Evolutionary conservation across 2,329 filamentous ascomycete species (phyloP).

Genomic region (Fusarium protoensiforme): DNA sequence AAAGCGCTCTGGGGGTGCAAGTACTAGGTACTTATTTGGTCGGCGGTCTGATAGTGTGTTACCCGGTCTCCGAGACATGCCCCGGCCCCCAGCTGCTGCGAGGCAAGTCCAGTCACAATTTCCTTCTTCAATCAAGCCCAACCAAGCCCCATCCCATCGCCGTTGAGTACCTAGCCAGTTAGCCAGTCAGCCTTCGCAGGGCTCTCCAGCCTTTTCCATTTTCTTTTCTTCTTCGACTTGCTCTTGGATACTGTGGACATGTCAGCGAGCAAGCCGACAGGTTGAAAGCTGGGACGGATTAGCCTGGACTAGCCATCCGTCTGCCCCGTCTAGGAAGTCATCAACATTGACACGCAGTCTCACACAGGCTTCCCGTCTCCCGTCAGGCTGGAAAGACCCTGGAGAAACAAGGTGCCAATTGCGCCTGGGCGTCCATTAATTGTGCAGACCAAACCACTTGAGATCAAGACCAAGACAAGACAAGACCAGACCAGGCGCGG

Average conservation of each 20-base stretch:
- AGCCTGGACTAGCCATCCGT: background rate
- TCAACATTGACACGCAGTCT: conserved; percentile 21
- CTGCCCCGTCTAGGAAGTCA: conserved; percentile 27
- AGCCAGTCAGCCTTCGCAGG: background rate
- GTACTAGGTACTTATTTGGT: conserved; percentile 28
- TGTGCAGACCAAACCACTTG: conserved; percentile 25
- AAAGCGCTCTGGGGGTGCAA: no score
- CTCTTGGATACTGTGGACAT: background rate
- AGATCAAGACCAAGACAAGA: background rate
- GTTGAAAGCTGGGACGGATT: conserved; percentile 19
- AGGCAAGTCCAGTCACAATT: conserved; percentile 32
- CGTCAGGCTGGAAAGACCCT: background rate
- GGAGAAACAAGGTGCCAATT: conserved; percentile 14
- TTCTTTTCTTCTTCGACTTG: conserved; percentile 10
- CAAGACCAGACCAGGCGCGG: background rate
- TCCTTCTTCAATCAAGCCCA: conserved; percentile 14
- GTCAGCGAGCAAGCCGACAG: conserved; percentile 28
- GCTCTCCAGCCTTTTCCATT: conserved; percentile 32
- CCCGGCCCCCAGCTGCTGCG: conserved; percentile 3
- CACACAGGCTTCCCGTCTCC: background rate
- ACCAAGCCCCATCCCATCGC: background rate
- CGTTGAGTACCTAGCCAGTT: background rate
- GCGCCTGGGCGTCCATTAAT: background rate
- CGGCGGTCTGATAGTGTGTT: conserved; percentile 1
- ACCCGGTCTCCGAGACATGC: conserved; percentile 17